phyloP scores from a whole-genome alignment of 1,139 yeast species.

The Diutina pseudorugosa region DNA sequence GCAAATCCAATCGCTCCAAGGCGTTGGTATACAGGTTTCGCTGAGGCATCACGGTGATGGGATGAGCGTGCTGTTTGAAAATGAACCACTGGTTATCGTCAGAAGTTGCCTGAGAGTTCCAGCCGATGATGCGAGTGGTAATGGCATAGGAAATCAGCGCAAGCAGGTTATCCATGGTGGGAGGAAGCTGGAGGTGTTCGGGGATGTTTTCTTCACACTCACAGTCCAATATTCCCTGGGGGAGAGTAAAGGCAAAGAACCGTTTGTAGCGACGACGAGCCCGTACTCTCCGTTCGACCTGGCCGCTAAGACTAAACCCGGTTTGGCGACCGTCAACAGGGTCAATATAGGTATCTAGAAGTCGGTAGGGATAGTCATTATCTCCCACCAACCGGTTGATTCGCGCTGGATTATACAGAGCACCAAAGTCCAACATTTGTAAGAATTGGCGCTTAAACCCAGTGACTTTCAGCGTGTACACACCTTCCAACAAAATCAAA shows the following conservation, averaged over 20 bases:
- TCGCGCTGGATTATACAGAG: conserved; percentile 23
- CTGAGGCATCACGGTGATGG: not conserved
- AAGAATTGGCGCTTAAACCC: conserved; percentile 13
- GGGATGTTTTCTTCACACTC: conserved; percentile 5
- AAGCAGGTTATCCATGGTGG: not conserved
- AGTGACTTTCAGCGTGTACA: not conserved
- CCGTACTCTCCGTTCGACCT: conserved; percentile 5
- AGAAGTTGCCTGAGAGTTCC: not conserved
- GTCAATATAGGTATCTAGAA: conserved; percentile 12
- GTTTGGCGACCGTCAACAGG: conserved; percentile 17
- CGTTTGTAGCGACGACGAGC: conserved; percentile 9
- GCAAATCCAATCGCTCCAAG: not conserved
- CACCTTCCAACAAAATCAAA: conserved; percentile 48
- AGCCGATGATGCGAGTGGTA: not conserved
- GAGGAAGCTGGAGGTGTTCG: not conserved
- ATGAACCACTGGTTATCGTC: not conserved
- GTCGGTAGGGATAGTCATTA: conserved; percentile 9
- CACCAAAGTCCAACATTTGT: conserved; percentile 34
- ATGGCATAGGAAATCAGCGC: not conserved
- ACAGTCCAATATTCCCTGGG: conserved; percentile 12
- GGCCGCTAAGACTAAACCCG: conserved; percentile 9
- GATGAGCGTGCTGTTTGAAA: not conserved
- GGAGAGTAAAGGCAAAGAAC: conserved; percentile 15
- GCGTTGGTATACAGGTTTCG: not conserved
- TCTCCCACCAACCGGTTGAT: conserved; percentile 20